Conservation (phyloP, 2,329 filamentous ascomycete genomes). For the Talaromyces sp. region DNA sequence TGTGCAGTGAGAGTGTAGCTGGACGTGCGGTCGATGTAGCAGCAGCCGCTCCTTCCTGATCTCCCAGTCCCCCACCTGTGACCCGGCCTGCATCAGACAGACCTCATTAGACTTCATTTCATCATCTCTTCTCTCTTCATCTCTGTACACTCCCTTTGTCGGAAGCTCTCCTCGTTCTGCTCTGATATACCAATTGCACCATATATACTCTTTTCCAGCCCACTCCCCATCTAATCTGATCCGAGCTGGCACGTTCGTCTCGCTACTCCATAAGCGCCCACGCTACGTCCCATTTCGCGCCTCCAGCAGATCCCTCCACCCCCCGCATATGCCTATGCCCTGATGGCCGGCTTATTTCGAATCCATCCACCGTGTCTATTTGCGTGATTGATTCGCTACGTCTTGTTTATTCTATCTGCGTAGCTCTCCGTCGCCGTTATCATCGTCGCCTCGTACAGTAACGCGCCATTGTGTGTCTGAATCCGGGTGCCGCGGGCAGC, state of each 20-base stretch:
- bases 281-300: slow-evolving; percentile 1
- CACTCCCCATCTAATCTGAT: neutral
- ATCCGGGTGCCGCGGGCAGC: slow-evolving; percentile 4
- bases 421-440: neutral
- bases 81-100: neutral
- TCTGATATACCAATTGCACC: neutral
- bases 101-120: neutral
- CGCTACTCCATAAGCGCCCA: slow-evolving; percentile 1
- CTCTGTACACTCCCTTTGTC: neutral
- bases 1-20: neutral
- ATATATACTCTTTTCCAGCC: neutral
- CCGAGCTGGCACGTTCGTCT: neutral
- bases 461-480: slow-evolving; percentile 1
- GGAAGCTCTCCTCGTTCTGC: neutral
- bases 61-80: neutral
- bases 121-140: neutral
- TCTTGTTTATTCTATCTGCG: neutral
- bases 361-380: neutral
- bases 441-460: neutral
- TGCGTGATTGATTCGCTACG: neutral
- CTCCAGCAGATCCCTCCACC: neutral
- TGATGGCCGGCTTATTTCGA: neutral
- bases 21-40: neutral
- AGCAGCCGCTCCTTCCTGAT: neutral
- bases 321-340: neutral